phyloP scores from a whole-genome alignment of 805 yeast genomes.

The Lipomyces oligophaga region DNA sequence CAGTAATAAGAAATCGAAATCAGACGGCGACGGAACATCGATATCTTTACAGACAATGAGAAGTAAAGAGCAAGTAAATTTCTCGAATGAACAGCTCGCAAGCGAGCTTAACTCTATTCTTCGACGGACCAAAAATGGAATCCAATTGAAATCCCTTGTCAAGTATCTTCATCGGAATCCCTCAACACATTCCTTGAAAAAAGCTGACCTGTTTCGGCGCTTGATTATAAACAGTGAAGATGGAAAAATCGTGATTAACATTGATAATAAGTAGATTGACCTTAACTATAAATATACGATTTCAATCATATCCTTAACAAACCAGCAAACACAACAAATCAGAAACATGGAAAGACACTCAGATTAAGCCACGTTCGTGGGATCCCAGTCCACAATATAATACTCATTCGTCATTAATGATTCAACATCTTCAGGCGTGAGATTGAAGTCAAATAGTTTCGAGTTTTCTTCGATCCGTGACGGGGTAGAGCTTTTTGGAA shows the following conservation, averaged over 20 bases:
- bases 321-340: no score
- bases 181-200: conserved; percentile 9
- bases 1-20: not conserved
- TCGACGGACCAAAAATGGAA: conserved; percentile 3
- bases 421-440: conserved; percentile 34
- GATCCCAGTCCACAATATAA: conserved; percentile 40
- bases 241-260: conserved; percentile 8
- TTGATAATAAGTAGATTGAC: conserved; percentile 3
- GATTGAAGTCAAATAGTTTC: conserved; percentile 49
- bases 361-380: conserved; percentile 32
- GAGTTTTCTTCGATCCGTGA: conserved; percentile 54
- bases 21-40: conserved; percentile 5
- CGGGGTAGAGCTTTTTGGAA: conserved; percentile 60
- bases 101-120: not conserved
- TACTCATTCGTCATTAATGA: conserved; percentile 34
- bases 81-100: conserved; percentile 5
- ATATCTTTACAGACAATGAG: not conserved
- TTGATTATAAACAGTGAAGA: conserved; percentile 8
- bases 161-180: conserved; percentile 9
- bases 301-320: no score
- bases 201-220: conserved; percentile 14
- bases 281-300: not conserved
- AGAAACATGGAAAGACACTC: not conserved
- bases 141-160: conserved; percentile 11
- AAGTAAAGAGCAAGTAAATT: not conserved